phyloP scores from a whole-genome alignment of 1,139 yeast species.

The Kluyveromyces sp. region DNA sequence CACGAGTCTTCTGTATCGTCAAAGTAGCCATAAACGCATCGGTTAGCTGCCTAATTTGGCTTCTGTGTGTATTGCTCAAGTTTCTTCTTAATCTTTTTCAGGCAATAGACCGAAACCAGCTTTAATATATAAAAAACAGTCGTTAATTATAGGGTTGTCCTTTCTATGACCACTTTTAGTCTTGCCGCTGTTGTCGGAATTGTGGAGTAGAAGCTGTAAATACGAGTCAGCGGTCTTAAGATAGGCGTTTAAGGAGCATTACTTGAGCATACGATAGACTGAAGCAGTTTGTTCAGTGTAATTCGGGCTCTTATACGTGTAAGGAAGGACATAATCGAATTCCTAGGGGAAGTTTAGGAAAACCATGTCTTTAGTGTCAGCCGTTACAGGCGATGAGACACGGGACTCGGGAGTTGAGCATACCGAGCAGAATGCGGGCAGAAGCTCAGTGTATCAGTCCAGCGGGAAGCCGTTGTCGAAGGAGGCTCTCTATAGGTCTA shows the following conservation, averaged over 20 bases:
- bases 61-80: no score
- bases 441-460: conserved; percentile 46
- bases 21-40: no score
- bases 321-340: background rate
- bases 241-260: background rate
- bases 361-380: conserved; percentile 27
- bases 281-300: background rate
- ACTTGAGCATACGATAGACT: background rate
- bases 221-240: background rate
- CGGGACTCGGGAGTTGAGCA: conserved; percentile 7
- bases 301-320: background rate
- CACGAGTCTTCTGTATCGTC: background rate
- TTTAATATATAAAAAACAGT: background rate
- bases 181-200: background rate
- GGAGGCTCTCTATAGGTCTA: conserved; percentile 73
- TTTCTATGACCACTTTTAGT: background rate
- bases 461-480: conserved; percentile 64
- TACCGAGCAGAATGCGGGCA: conserved; percentile 9
- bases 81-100: background rate
- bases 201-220: background rate
- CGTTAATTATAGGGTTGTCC: background rate
- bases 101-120: background rate
- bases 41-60: no score
- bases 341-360: background rate
- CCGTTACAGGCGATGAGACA: conserved; percentile 18